A percentile compares a stretch with the other conserved stretches of the same genome.
These are phyloP conservation scores for Candida maltosa DNA, from an alignment of 805 yeast genomes.

Conservation along the genomic window DNA sequence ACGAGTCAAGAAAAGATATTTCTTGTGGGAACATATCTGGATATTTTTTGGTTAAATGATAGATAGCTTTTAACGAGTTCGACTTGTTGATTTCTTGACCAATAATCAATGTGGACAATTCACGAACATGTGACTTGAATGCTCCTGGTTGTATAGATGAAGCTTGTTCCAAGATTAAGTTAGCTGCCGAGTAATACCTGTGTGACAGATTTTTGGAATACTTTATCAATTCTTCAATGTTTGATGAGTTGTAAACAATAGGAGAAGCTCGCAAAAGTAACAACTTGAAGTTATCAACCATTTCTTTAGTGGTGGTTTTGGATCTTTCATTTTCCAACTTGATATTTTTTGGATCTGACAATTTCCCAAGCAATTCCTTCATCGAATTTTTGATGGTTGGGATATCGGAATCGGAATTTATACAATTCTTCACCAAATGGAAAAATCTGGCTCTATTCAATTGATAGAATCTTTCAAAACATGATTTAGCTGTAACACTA, in stretches of 20 bases:
- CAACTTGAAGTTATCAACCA: conserved; percentile 52
- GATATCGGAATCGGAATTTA: conserved; percentile 57
- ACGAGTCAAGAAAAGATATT: conserved; percentile 38
- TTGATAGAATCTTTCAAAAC: conserved; percentile 50
- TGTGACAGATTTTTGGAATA: conserved; percentile 34
- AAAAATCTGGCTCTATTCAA: conserved; percentile 58
- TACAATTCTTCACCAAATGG: conserved; percentile 52
- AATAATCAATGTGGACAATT: conserved; percentile 40
- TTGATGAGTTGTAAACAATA: conserved; percentile 63
- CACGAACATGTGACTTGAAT: conserved; percentile 55
- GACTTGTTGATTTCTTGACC: conserved; percentile 13
- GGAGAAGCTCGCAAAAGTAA: conserved; percentile 61
- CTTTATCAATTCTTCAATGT: conserved; percentile 52
- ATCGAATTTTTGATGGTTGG: conserved; percentile 57
- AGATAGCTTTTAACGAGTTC: conserved; percentile 51
- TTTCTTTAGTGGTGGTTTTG: conserved; percentile 42
- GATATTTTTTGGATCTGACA: conserved; percentile 51
- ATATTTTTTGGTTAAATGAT: conserved; percentile 52
- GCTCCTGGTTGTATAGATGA: conserved; percentile 61
- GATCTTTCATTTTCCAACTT: conserved; percentile 22
- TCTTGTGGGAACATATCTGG: conserved; percentile 47
- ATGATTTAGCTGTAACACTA: conserved; percentile 42
- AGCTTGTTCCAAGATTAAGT: conserved; percentile 55
- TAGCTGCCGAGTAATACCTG: conserved; percentile 35
- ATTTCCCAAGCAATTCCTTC: conserved; percentile 56